These are phyloP conservation scores for Angophora floribunda DNA, from an alignment of 345 rosid species.

Conservation along the genomic window DNA sequence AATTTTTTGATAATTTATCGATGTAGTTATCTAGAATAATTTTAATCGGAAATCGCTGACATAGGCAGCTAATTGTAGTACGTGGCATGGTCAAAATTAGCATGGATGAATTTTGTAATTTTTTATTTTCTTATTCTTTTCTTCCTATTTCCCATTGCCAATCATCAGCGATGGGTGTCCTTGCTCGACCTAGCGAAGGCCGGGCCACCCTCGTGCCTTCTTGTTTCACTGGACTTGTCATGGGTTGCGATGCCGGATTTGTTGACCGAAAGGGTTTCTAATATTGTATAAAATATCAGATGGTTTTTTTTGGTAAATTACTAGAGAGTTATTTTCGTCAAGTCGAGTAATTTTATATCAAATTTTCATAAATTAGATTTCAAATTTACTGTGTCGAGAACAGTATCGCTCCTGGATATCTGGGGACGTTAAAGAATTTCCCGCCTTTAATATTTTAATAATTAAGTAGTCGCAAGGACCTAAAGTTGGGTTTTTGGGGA, in stretches of 20 bases:
- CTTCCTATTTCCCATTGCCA: not conserved
- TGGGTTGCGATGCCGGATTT: no score
- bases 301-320: no score
- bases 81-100: accelerated
- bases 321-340: not conserved
- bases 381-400: not conserved
- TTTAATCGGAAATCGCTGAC: accelerated
- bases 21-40: accelerated
- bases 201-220: not conserved
- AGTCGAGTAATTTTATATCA: not conserved
- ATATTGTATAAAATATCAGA: no score
- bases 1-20: not conserved
- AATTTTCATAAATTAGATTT: no score
- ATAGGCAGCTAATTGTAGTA: accelerated
- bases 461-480: no score
- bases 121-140: not conserved
- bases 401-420: not conserved
- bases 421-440: no score
- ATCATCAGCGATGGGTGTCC: not conserved
- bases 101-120: not conserved
- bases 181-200: not conserved
- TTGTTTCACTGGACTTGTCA: accelerated
- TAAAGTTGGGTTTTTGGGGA: no score
- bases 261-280: no score
- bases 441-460: no score